These are phyloP conservation scores for Phytophthora ohioensis DNA, from an alignment of 352 stramenopile species.

Conservation along the genomic window DNA sequence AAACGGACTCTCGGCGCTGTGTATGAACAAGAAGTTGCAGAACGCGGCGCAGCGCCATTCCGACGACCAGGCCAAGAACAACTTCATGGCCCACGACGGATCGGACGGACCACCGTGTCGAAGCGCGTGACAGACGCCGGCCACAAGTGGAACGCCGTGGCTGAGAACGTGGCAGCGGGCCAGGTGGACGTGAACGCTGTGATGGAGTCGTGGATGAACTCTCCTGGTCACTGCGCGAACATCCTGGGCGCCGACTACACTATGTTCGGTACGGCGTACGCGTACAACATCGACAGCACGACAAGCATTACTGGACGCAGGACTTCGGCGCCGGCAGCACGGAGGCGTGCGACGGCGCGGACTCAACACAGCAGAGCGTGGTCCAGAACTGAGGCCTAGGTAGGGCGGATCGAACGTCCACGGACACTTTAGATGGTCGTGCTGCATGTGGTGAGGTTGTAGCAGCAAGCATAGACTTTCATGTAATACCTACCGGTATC, in stretches of 20 bases:
- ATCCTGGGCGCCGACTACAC: constrained; percentile 34
- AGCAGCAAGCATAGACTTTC: background rate
- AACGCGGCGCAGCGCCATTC: constrained; percentile 30
- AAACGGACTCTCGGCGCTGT: constrained; percentile 36
- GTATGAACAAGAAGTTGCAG: constrained; percentile 48
- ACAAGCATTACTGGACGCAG: constrained; percentile 60
- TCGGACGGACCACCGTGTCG: constrained; percentile 41
- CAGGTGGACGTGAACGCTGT: constrained; percentile 35
- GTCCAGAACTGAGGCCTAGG: background rate
- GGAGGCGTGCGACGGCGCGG: constrained; percentile 38
- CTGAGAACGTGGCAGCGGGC: constrained; percentile 42
- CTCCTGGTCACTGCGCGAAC: background rate
- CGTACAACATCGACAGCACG: constrained; percentile 24
- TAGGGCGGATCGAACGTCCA: constrained; percentile 17
- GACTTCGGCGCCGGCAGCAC: constrained; percentile 44
- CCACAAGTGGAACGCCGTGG: constrained; percentile 49
- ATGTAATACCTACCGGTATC: constrained; percentile 2
- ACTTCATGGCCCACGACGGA: constrained; percentile 56
- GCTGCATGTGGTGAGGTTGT: background rate
- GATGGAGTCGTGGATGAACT: constrained; percentile 46
- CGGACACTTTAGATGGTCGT: background rate
- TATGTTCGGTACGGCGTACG: constrained; percentile 47
- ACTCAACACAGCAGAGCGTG: background rate
- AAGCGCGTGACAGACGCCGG: constrained; percentile 45
- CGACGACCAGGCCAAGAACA: constrained; percentile 47